Percentiles rank a stretch among this genome's conserved stretches.
phyloP scores from a whole-genome alignment of 805 yeast genomes.

The Cyberlindnera xishuangbannaensis region DNA sequence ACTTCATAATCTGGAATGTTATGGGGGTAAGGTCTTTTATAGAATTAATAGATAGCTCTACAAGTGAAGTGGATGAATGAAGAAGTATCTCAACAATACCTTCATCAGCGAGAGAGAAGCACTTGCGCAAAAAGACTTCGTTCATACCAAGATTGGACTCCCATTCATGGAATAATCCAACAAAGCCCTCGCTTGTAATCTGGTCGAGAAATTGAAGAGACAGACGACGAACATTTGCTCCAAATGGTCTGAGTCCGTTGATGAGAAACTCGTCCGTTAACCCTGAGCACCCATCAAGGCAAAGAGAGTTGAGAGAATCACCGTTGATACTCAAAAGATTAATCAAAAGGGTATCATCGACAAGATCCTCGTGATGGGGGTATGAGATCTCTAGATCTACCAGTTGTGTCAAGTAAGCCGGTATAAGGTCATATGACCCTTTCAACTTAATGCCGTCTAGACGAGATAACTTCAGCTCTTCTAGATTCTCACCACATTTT shows the following conservation, averaged over 20 bases:
- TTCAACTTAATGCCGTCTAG: constrained; percentile 65
- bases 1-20: constrained; percentile 43
- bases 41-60: constrained; percentile 70
- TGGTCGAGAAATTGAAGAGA: constrained; percentile 57
- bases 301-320: constrained; percentile 47
- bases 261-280: constrained; percentile 59
- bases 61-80: constrained; percentile 62
- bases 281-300: constrained; percentile 66
- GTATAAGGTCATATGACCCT: constrained; percentile 54
- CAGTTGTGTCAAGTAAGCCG: constrained; percentile 53
- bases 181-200: constrained; percentile 64
- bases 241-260: constrained; percentile 55
- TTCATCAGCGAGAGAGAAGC: constrained; percentile 57
- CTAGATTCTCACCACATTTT: constrained; percentile 51
- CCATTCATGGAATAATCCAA: constrained; percentile 54
- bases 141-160: constrained; percentile 49
- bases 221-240: constrained; percentile 49
- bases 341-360: constrained; percentile 62
- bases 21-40: constrained; percentile 48
- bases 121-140: constrained; percentile 56
- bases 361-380: constrained; percentile 59
- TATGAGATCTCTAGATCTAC: constrained; percentile 59
- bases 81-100: constrained; percentile 53
- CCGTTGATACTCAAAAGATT: constrained; percentile 60
- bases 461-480: constrained; percentile 55